These are phyloP conservation scores for Penium margaritaceum DNA, from an alignment of 139 green algal genomes.

Conservation along the genomic window DNA sequence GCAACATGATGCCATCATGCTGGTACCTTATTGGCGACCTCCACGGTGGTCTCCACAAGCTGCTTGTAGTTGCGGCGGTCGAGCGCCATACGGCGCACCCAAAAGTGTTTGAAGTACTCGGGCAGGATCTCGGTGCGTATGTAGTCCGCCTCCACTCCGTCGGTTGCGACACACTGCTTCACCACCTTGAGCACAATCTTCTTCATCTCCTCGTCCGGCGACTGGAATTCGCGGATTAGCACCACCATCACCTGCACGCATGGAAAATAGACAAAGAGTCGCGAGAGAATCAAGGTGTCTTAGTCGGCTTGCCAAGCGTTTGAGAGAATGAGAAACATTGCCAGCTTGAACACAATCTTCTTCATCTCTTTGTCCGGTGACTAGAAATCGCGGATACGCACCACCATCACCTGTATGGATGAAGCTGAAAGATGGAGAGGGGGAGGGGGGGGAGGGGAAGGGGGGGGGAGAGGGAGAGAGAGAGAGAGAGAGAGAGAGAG, in stretches of 20 bases:
- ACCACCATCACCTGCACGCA: conserved; percentile 84
- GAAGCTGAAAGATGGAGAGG: not conserved
- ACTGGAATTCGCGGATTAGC: conserved; percentile 91
- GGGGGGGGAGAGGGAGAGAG: not conserved
- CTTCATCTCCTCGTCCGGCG: conserved; percentile 99
- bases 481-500: not conserved
- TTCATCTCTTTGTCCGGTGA: conserved; percentile 99
- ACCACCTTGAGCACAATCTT: conserved; percentile 99
- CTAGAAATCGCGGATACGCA: conserved; percentile 92
- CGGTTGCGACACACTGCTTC: conserved; percentile 91
- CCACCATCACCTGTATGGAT: conserved; percentile 85
- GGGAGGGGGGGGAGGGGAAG: not conserved
- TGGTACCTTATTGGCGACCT: conserved; percentile 63
- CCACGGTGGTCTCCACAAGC: conserved; percentile 90
- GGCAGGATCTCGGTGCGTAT: conserved; percentile 80
- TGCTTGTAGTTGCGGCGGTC: conserved; percentile 60
- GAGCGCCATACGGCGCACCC: conserved; percentile 92
- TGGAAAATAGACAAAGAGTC: no score
- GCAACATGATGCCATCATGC: not conserved
- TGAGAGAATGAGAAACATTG: no score
- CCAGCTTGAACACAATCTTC: no score
- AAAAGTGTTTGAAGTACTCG: conserved; percentile 94
- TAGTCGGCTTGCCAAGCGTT: no score
- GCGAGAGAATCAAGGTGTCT: no score
- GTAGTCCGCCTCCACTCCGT: conserved; percentile 89